Percentiles rank a stretch among this genome's conserved stretches.
These are phyloP conservation scores for Polysphondylium violaceum DNA, from an alignment of 78 protist species.

Conservation along the genomic window DNA sequence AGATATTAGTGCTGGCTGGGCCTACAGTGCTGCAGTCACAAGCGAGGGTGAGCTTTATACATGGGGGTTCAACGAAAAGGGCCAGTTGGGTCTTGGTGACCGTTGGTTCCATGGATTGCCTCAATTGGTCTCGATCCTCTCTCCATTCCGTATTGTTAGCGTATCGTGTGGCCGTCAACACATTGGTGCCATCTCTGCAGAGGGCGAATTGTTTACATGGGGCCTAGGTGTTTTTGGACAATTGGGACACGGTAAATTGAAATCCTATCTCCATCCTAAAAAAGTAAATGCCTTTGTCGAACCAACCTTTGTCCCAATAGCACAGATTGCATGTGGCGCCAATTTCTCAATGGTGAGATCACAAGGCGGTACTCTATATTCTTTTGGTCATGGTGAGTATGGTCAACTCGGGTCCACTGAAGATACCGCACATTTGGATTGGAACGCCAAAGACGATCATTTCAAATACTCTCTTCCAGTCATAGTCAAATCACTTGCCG, in stretches of 20 bases:
- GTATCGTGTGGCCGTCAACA: slow-evolving; percentile 81
- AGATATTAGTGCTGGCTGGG: slow-evolving; percentile 71
- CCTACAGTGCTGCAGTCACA: slow-evolving; percentile 55
- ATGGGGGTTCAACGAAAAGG: slow-evolving; percentile 86
- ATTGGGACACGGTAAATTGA: slow-evolving; percentile 45
- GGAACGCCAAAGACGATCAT: slow-evolving; percentile 45
- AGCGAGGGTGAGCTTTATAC: slow-evolving; percentile 48
- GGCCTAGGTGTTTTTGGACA: slow-evolving; percentile 84
- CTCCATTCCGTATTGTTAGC: neutral
- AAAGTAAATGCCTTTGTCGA: neutral
- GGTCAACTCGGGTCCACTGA: slow-evolving; percentile 76
- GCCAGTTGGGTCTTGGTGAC: slow-evolving; percentile 75
- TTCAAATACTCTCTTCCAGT: slow-evolving; percentile 61
- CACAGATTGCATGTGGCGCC: slow-evolving; percentile 57
- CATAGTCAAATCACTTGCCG: slow-evolving; percentile 14
- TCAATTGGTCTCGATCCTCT: slow-evolving; percentile 15
- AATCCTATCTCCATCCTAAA: slow-evolving; percentile 47
- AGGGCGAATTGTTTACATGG: slow-evolving; percentile 72
- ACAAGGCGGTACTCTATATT: neutral
- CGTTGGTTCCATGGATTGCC: slow-evolving; percentile 65
- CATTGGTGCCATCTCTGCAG: slow-evolving; percentile 55
- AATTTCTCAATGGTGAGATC: slow-evolving; percentile 47
- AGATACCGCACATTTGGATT: slow-evolving; percentile 46
- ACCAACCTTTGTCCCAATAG: neutral
- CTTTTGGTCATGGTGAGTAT: slow-evolving; percentile 84